These are phyloP conservation scores for Leptosphaerulina australis DNA, from an alignment of 2,329 filamentous ascomycete species.

Conservation along the genomic window DNA sequence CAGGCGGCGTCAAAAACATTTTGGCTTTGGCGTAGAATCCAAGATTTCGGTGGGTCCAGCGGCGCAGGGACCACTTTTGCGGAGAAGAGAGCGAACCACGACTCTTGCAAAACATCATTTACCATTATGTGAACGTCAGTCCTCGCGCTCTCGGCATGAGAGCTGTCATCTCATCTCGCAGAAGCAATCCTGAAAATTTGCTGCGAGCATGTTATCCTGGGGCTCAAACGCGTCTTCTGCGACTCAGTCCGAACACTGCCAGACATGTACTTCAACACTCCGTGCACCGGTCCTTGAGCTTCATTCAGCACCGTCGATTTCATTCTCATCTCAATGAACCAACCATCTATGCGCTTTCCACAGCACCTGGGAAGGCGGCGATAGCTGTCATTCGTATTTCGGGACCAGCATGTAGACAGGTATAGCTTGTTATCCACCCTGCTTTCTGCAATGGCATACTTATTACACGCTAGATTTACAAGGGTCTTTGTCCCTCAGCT, in stretches of 20 bases:
- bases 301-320: constrained; percentile 16
- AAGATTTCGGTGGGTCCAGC: constrained; percentile 20
- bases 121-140: constrained; percentile 20
- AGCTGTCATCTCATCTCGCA: constrained; percentile 32
- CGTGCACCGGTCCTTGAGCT: constrained; percentile 24
- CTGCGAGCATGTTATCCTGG: not conserved
- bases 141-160: constrained; percentile 44
- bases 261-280: constrained; percentile 4
- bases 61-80: constrained; percentile 23
- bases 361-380: constrained; percentile 81
- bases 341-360: constrained; percentile 93
- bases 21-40: constrained; percentile 22
- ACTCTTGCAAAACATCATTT: constrained; percentile 10
- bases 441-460: not conserved
- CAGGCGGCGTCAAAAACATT: constrained; percentile 21
- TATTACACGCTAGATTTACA: constrained; percentile 63
- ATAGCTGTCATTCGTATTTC: constrained; percentile 91
- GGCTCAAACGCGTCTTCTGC: not conserved
- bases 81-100: constrained; percentile 33
- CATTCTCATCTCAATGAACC: constrained; percentile 32
- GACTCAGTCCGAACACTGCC: not conserved
- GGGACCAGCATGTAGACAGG: constrained; percentile 73
- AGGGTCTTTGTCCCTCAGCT: constrained; percentile 63
- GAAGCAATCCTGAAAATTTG: constrained; percentile 16
- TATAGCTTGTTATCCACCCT: constrained; percentile 44